These are phyloP conservation scores for Clavispora vitiphila DNA, from an alignment of 805 yeast genomes.

Conservation along the genomic window DNA sequence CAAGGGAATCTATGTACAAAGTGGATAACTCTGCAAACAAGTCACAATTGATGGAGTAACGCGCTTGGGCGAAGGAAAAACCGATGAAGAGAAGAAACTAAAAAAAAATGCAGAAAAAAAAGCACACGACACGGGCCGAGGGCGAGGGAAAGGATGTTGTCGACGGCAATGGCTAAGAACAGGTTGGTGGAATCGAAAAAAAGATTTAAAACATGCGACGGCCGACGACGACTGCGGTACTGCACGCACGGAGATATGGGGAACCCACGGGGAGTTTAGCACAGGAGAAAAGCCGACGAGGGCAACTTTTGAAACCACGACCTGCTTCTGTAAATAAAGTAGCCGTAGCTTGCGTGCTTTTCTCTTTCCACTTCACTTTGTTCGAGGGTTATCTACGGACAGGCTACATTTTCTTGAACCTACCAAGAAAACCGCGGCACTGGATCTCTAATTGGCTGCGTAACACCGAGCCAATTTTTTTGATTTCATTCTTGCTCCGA, in stretches of 20 bases:
- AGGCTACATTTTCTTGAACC: no score
- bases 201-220: background rate
- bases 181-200: background rate
- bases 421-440: no score
- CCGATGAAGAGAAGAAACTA: background rate
- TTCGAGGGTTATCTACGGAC: no score
- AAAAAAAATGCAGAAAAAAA: background rate
- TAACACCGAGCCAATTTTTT: no score
- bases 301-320: no score
- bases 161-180: background rate
- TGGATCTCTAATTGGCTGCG: no score
- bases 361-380: no score
- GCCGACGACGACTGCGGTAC: background rate
- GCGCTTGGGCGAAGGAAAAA: background rate
- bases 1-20: background rate
- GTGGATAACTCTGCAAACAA: background rate
- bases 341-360: no score
- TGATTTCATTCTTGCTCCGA: no score
- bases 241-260: background rate
- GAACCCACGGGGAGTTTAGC: background rate
- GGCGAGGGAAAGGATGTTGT: background rate
- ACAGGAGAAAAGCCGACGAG: no score
- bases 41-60: background rate
- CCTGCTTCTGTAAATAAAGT: no score
- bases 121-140: background rate